Evolutionary conservation across 1,139 yeast species (phyloP).

Genomic region (Zygoascus hellenicus): DNA sequence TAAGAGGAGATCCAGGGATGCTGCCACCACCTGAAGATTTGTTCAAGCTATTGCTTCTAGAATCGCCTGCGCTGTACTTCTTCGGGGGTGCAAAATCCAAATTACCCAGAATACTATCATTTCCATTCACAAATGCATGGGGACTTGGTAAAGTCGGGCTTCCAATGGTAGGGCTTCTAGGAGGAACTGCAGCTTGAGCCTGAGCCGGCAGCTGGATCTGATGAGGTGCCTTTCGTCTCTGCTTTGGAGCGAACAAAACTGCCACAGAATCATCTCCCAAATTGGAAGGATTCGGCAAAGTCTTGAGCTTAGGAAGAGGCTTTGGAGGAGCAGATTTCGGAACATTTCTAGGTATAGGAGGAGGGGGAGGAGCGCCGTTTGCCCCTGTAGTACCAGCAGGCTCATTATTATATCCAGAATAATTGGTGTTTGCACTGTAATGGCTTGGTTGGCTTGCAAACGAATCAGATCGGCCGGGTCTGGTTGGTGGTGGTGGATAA

Average conservation of each 20-base stretch:
- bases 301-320: constrained; percentile 24
- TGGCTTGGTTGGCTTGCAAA: no score
- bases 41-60: constrained; percentile 16
- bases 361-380: no score
- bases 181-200: constrained; percentile 16
- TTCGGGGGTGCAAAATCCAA: constrained; percentile 32
- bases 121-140: constrained; percentile 23
- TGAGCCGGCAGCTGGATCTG: constrained; percentile 9
- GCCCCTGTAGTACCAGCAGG: background rate
- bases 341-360: background rate
- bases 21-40: background rate
- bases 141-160: constrained; percentile 28
- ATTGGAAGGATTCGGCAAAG: constrained; percentile 32
- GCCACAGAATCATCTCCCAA: constrained; percentile 29
- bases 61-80: constrained; percentile 20
- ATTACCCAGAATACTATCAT: constrained; percentile 27
- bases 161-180: constrained; percentile 13
- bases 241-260: constrained; percentile 29
- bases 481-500: background rate
- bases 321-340: background rate
- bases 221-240: constrained; percentile 17
- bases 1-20: background rate
- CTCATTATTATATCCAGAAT: background rate
- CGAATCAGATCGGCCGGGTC: background rate
- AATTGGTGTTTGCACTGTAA: background rate